Evolutionary conservation across 139 green algal species (phyloP).

Genomic region (Gonium pectorale): DNA sequence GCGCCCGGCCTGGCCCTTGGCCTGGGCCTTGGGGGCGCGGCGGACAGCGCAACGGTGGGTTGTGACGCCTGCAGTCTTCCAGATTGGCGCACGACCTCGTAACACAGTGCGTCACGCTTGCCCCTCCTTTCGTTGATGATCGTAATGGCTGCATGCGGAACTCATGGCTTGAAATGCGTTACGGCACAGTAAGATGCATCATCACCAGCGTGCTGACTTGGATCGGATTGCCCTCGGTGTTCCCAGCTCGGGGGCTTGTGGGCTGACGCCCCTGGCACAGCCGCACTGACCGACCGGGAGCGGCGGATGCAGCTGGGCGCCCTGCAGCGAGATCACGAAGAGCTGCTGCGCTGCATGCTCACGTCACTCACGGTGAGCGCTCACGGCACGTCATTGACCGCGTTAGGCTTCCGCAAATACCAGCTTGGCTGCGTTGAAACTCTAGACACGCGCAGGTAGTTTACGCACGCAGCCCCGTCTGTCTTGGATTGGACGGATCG

Average conservation of each 20-base stretch:
- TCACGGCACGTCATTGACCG: not conserved
- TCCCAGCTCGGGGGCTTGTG: constrained; percentile 9
- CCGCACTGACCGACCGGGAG: not conserved
- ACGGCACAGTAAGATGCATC: not conserved
- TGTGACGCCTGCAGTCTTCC: too few species aligned
- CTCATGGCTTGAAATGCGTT: not conserved
- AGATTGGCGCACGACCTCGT: too few species aligned
- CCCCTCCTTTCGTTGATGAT: not conserved
- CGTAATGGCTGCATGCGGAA: not conserved
- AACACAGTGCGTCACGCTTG: not conserved
- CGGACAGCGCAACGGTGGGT: too few species aligned
- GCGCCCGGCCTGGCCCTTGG: not conserved
- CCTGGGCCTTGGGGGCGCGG: not conserved
- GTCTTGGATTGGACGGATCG: not conserved
- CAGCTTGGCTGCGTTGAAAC: not conserved
- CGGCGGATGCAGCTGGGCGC: not conserved
- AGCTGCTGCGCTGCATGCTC: not conserved
- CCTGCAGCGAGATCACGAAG: not conserved
- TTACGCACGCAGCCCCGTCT: too few species aligned
- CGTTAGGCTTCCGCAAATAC: not conserved
- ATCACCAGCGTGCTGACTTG: not conserved
- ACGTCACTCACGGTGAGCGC: not conserved
- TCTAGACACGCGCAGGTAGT: not conserved
- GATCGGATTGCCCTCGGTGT: not conserved
- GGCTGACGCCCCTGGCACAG: not conserved